Base-by-base conservation (phyloP, 805 yeast species). In the Lipomyces mesembrius region DNA sequence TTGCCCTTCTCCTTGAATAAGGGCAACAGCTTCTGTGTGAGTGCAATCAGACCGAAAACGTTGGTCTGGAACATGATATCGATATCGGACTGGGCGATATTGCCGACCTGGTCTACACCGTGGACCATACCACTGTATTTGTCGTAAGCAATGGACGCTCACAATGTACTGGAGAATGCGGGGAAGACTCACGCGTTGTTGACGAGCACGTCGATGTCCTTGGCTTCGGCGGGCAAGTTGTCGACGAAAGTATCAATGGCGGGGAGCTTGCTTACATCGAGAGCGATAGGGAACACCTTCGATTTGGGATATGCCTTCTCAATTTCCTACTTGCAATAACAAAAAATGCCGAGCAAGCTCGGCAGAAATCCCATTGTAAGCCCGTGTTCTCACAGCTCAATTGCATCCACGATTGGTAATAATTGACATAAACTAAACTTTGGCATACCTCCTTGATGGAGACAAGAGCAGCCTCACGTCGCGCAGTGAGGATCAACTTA, bases 1-100 rank as follows among this genome's bases (percentile, higher is more conserved):
- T 81, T 64, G 85, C 89, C 87, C 73, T 89, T 87, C 65, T 82
- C 81, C 75, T 89, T 87, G 84, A 93, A 85, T 60, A 85, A 84
- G 53, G 88, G 88, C 57, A 94, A 79, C 32, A 92, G 83, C 5
- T 88, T 87, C 78, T 94, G 97, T 6, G 97, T 92, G 69, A 93
- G 79, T 37, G 89, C 85, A 67, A 93, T 90, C 77, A 93, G 82
- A 2, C 97, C 98, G 65, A 91, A 76, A 2, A 94, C 97, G 75
- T 93, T 94, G 66, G 97, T 92, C 74, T 88, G 83, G 78, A 91
- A 88, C 92, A 92, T 91, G 58, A 83, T 86, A 59, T 83, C 81
- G 58, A 92, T 85, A 75, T 92, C 97, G 4, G 79, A 79, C n/a
- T 82, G 78, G 0, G 78, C 78, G 69, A 94, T 87, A 3, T 81